Base-by-base conservation (phyloP, 164 flowering plant species). In the Liquidambar formosana region DNA sequence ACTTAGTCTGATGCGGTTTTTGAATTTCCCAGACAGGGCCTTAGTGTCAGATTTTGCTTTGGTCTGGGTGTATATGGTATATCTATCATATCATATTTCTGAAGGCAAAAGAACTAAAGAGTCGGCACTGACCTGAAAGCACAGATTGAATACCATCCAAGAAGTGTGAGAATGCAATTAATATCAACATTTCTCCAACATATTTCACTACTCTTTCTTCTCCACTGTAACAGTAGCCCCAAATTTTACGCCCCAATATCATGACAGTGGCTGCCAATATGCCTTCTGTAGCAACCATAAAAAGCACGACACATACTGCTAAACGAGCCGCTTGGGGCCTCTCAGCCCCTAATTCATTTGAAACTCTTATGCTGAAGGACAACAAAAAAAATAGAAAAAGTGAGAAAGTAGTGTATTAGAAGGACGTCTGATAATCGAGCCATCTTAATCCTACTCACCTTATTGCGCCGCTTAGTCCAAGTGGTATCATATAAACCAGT, bases 301-400 rank as follows among this genome's bases (percentile, higher is more conserved):
- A 11, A 14, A 69, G 1, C 12, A 73, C 78, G 18, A 75, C 74
- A 10, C 65, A 46, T 12, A 71, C 66, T 19, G 81, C 80, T 22
- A 76, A 33, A 15, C 63, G 62, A 1, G 85, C 83, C 3, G 64
- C 75, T 49, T 25, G 52, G 25, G 85, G 76, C 22, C 62, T 49
- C 12, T 82, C 79, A 8, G 80, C 87, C 0, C 87, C 87, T 23
- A 81, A 44, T 66, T 79, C 83, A 54, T 84, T 81, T 15, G 87
- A 82, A 10, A 79, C 82, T 52, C 85, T 71, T 27, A 70, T 71
- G 57, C 87, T 81, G 25, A 33, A 48, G 12, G 57, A 10, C 4
- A 45, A 26, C 14, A 21, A 11, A 44, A 33, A 46, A 23, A n/a
- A 26, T n/a, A 4, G n/a, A 19, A 59, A 9, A 23, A 5, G 44